Conservation (phyloP, 495 filamentous ascomycete genomes). For the Daldinia childiae region DNA sequence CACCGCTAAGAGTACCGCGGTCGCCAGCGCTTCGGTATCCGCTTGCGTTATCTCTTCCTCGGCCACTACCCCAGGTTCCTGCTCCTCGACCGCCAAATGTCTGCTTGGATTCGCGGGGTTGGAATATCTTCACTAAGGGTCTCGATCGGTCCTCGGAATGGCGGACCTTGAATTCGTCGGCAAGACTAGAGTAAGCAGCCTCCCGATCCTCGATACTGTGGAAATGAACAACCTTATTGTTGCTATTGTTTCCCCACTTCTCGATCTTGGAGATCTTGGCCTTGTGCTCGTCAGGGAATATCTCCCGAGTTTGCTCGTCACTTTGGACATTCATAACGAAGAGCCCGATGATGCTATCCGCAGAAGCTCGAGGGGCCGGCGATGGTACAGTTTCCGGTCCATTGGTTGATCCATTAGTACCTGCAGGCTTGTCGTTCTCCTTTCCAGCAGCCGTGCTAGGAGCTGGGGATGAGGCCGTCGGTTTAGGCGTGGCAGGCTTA, state of each 20-base stretch:
- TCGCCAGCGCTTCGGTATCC: conserved; percentile 72
- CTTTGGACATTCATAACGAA: conserved; percentile 83
- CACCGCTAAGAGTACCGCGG: conserved; percentile 55
- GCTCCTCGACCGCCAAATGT: conserved; percentile 65
- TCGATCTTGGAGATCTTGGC: conserved; percentile 81
- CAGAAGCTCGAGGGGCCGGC: conserved; percentile 54
- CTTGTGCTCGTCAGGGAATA: conserved; percentile 84
- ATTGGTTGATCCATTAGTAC: conserved; percentile 61
- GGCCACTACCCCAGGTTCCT: conserved; percentile 78
- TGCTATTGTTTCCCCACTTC: conserved; percentile 72
- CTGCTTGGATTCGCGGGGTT: conserved; percentile 64
- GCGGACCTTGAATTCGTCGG: conserved; percentile 75
- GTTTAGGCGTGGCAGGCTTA: conserved; percentile 64
- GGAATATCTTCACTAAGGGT: conserved; percentile 83
- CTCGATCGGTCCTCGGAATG: conserved; percentile 71
- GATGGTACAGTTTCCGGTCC: conserved; percentile 58
- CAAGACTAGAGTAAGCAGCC: conserved; percentile 74
- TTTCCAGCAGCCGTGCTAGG: conserved; percentile 49
- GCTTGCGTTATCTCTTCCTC: conserved; percentile 64
- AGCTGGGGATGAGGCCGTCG: conserved; percentile 51
- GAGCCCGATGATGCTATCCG: conserved; percentile 72
- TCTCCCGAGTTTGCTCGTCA: conserved; percentile 78
- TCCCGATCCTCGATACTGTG: conserved; percentile 78
- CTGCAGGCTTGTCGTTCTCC: conserved; percentile 58
- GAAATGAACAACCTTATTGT: conserved; percentile 85